Conservation (phyloP, 805 yeast genomes). For the Hanseniaspora nectarophila region DNA sequence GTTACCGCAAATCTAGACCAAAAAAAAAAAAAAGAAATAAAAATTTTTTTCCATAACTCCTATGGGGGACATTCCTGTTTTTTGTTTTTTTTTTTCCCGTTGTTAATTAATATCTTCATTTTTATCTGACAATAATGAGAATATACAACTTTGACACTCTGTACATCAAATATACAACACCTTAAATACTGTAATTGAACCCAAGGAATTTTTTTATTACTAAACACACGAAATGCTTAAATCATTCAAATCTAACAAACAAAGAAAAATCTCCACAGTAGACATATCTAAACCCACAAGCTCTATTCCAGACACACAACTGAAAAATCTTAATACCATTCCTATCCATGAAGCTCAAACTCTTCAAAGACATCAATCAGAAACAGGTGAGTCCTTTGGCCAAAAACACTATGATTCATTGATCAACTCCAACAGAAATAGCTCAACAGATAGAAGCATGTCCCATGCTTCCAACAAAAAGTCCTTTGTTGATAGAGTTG, state of each 20-base stretch:
- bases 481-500: slow-evolving; percentile 12
- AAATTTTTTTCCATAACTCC: no score
- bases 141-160: no score
- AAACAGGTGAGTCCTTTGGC: slow-evolving; percentile 11
- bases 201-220: no score
- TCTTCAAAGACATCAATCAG: slow-evolving; percentile 9
- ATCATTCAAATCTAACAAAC: slow-evolving; percentile 25
- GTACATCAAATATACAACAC: no score
- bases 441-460: neutral
- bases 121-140: no score
- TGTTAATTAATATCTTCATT: no score
- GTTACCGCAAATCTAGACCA: no score
- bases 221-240: slow-evolving; percentile 19
- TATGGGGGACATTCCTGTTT: no score
- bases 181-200: no score
- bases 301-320: slow-evolving; percentile 18
- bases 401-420: slow-evolving; percentile 19
- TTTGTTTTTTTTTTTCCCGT: no score
- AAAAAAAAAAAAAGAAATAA: no score
- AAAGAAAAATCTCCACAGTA: slow-evolving; percentile 27
- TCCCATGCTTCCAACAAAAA: slow-evolving; percentile 6
- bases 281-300: slow-evolving; percentile 29
- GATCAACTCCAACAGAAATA: slow-evolving; percentile 18
- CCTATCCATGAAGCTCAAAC: slow-evolving; percentile 19
- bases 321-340: slow-evolving; percentile 23